Conservation (phyloP, 192 early-diverging fungal genomes). For the Jimgerdemannia lactiflua region DNA sequence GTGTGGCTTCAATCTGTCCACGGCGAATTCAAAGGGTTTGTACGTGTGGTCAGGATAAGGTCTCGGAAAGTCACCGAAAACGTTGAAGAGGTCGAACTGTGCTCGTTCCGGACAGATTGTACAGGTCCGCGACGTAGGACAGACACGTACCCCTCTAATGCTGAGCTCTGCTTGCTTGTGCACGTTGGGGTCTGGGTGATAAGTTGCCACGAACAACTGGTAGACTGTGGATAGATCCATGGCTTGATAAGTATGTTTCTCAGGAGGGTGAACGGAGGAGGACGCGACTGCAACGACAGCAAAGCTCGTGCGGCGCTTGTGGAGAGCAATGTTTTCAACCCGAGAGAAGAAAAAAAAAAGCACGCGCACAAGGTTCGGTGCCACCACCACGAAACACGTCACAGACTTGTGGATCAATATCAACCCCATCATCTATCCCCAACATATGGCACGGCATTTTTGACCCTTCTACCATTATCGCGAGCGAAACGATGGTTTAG, state of each 20-base stretch:
- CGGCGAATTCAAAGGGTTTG: background rate
- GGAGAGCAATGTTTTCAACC: too few species aligned
- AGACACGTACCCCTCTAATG: conserved; percentile 61
- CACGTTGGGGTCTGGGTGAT: conserved; percentile 72
- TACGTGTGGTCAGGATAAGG: background rate
- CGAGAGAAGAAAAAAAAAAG: too few species aligned
- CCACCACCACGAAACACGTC: too few species aligned
- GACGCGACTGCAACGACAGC: background rate
- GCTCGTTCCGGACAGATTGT: background rate
- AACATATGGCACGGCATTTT: too few species aligned
- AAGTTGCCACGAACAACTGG: conserved; percentile 73
- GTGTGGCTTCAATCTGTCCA: conserved; percentile 34
- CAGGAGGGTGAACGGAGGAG: background rate
- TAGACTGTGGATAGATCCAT: conserved; percentile 65
- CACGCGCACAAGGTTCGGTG: too few species aligned
- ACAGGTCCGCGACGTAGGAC: background rate
- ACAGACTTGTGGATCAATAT: too few species aligned
- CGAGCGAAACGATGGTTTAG: too few species aligned
- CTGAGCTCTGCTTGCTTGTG: conserved; percentile 83
- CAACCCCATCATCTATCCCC: too few species aligned
- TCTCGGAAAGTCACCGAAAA: background rate
- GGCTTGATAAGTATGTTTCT: background rate
- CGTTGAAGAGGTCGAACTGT: background rate
- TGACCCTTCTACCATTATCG: too few species aligned
- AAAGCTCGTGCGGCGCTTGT: background rate